phyloP scores from a whole-genome alignment of 2,329 filamentous ascomycete genomes.

The Trichoderma sp. region DNA sequence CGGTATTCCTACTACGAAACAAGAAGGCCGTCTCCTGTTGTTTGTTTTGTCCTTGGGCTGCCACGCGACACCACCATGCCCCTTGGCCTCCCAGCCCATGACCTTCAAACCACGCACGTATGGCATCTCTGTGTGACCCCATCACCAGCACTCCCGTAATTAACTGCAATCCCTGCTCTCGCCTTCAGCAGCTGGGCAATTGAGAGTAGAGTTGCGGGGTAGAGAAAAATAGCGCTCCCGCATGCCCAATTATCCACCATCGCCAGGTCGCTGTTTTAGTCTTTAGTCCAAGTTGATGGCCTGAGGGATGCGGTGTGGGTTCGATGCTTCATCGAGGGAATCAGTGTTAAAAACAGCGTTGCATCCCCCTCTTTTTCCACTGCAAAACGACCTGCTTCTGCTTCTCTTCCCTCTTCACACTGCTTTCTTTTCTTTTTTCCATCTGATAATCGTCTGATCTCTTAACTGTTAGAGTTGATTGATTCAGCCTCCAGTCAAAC shows the following conservation, averaged over 20 bases:
- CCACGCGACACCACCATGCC: not conserved
- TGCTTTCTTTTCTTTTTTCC: not conserved
- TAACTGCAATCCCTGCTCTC: constrained; percentile 1
- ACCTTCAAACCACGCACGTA: not conserved
- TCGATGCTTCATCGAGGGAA: not conserved
- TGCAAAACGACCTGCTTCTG: not conserved
- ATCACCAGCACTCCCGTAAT: constrained; percentile 1
- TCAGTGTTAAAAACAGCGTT: constrained; percentile 16
- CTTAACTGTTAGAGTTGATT: not conserved
- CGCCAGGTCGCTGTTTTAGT: constrained; percentile 8
- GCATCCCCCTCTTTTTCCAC: not conserved
- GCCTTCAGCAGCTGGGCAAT: not conserved
- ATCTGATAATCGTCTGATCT: not conserved
- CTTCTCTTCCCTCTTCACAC: not conserved
- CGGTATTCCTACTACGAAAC: not conserved
- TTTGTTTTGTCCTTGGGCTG: not conserved
- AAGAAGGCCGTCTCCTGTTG: not conserved
- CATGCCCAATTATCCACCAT: constrained; percentile 16
- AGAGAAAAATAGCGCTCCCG: constrained; percentile 19
- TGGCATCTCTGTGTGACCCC: constrained; percentile 6
- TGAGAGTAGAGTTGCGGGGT: constrained; percentile 6
- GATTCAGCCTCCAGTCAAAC: not conserved
- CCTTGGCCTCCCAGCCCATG: not conserved
- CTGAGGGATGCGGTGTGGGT: constrained; percentile 3
- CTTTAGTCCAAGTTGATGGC: not conserved